Percentiles rank a stretch among this genome's conserved stretches.
These are phyloP conservation scores for Aegilops umbellulata DNA, from an alignment of 176 grass and related monocot species.

Conservation along the genomic window DNA sequence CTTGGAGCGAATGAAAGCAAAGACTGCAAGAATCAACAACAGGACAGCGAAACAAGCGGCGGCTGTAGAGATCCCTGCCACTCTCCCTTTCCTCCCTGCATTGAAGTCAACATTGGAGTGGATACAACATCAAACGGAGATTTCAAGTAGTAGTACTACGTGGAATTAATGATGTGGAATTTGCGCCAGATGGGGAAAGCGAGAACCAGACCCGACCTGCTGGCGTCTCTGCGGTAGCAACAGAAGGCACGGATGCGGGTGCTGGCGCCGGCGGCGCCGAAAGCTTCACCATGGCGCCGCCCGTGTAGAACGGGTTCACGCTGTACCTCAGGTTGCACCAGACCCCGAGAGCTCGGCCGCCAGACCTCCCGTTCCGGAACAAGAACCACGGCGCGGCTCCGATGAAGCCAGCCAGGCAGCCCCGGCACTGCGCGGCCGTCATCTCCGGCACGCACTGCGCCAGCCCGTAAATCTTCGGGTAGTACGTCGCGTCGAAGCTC, in stretches of 20 bases:
- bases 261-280: slow-evolving; percentile 14
- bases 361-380: not conserved
- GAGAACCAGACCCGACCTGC: not conserved
- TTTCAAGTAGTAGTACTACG: not conserved
- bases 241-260: not conserved
- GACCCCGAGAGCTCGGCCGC: slow-evolving; percentile 20
- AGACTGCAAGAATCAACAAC: slow-evolving; percentile 20
- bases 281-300: slow-evolving; percentile 31
- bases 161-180: not conserved
- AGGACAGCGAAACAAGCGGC: slow-evolving; percentile 12
- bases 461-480: slow-evolving; percentile 39
- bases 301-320: slow-evolving; percentile 25
- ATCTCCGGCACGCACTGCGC: slow-evolving; percentile 37
- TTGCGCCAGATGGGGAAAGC: not conserved
- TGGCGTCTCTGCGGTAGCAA: not conserved
- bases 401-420: slow-evolving; percentile 17
- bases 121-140: not conserved
- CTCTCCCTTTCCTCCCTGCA: slow-evolving; percentile 27
- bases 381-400: not conserved
- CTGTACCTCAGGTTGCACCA: slow-evolving; percentile 29
- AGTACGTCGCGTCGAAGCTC: slow-evolving; percentile 6
- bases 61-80: slow-evolving; percentile 28
- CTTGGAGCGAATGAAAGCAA: slow-evolving; percentile 19
- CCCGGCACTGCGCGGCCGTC: slow-evolving; percentile 12
- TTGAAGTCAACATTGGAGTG: not conserved